Conservation (phyloP, 2,329 filamentous ascomycete species). For the Cryoendolithus antarcticus region DNA sequence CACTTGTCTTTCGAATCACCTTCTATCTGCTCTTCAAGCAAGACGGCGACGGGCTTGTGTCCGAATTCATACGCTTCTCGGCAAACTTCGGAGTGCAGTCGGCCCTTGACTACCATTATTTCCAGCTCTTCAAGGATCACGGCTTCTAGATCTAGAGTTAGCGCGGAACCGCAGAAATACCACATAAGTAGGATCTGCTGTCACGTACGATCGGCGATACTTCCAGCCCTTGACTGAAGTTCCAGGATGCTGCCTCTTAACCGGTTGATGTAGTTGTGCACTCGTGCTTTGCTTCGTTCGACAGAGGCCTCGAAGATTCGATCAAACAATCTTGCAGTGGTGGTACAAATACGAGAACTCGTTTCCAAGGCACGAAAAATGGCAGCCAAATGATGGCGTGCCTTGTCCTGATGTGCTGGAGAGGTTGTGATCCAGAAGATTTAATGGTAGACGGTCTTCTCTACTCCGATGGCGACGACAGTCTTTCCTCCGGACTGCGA, state of each 20-base stretch:
- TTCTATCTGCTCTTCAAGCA: too few relatives aligned
- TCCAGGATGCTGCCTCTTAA: not conserved
- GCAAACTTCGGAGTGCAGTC: too few relatives aligned
- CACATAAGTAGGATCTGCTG: too few relatives aligned
- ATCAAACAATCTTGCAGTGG: not conserved
- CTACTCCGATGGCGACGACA: not conserved
- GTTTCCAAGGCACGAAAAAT: not conserved
- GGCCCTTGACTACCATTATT: too few relatives aligned
- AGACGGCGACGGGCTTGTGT: too few relatives aligned
- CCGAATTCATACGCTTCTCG: too few relatives aligned
- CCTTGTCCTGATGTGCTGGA: not conserved
- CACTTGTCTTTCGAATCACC: too few relatives aligned
- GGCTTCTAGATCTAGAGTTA: too few relatives aligned
- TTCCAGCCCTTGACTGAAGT: too few relatives aligned
- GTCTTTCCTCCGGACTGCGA: constrained; percentile 1
- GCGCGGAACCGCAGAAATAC: too few relatives aligned
- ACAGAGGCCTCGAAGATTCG: not conserved
- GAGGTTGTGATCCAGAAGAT: not conserved
- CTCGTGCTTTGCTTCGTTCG: not conserved
- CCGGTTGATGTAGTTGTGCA: not conserved
- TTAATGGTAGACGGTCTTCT: not conserved
- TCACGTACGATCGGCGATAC: too few relatives aligned
- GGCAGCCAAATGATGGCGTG: not conserved
- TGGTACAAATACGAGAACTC: not conserved
- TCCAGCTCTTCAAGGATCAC: too few relatives aligned